Percentiles rank a stretch among this genome's conserved stretches.
Evolutionary conservation across 352 stramenopile species (phyloP).

Genomic region (Pythium rishiriense): DNA sequence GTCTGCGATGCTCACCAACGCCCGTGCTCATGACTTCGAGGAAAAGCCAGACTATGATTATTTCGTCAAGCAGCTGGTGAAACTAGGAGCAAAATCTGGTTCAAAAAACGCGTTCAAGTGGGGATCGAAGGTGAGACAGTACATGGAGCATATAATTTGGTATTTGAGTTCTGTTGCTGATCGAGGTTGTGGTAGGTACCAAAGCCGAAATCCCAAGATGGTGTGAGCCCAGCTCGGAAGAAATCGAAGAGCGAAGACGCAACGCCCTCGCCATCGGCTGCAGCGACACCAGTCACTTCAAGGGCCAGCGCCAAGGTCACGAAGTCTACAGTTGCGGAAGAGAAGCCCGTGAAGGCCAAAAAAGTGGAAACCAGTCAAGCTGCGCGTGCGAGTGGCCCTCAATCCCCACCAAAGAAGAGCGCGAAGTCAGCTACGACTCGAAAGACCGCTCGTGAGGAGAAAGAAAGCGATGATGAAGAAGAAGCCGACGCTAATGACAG

Average conservation of each 20-base stretch:
- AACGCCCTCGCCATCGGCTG: background rate
- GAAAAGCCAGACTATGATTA: constrained; percentile 80
- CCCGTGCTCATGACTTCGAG: constrained; percentile 64
- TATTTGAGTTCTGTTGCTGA: background rate
- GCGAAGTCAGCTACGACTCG: constrained; percentile 11
- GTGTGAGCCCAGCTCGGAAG: constrained; percentile 21
- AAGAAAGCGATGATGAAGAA: constrained; percentile 4
- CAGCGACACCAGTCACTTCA: background rate
- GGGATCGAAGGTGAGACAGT: constrained; percentile 31
- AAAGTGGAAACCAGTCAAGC: background rate
- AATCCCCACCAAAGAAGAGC: background rate
- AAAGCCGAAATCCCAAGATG: constrained; percentile 1
- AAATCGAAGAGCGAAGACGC: constrained; percentile 26
- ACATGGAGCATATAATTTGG: background rate
- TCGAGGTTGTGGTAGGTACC: background rate
- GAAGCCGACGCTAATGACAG: constrained; percentile 5
- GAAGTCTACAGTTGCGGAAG: background rate
- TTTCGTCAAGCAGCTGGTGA: constrained; percentile 51
- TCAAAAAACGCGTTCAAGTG: constrained; percentile 45
- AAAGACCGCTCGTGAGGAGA: constrained; percentile 3
- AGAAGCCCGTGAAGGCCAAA: constrained; percentile 6
- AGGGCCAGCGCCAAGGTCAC: constrained; percentile 5
- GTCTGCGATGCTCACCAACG: constrained; percentile 54
- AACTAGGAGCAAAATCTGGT: constrained; percentile 45
- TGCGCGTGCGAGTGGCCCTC: background rate